Evolutionary conservation across 495 filamentous ascomycete species (phyloP).

Genomic region (Tuber indicum): DNA sequence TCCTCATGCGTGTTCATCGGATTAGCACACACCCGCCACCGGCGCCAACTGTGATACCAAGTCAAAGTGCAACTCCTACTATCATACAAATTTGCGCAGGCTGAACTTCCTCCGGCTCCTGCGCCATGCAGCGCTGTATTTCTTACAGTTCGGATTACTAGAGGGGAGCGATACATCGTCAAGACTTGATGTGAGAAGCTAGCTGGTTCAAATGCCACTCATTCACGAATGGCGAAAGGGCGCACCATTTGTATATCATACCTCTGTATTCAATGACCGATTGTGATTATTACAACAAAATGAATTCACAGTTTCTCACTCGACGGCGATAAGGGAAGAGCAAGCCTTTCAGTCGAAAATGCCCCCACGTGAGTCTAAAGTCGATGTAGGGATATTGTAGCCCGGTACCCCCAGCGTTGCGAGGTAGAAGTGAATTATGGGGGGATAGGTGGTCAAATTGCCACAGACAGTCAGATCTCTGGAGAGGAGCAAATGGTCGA

Average conservation of each 20-base stretch:
- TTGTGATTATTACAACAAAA: not conserved
- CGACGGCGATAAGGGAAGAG: not conserved
- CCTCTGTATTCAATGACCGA: not conserved
- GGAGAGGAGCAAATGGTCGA: not conserved
- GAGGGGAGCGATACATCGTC: not conserved
- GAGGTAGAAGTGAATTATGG: not conserved
- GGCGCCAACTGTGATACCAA: no score
- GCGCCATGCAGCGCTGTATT: not conserved
- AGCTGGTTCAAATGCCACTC: not conserved
- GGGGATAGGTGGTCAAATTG: not conserved
- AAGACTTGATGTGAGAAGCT: not conserved
- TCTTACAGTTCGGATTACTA: not conserved
- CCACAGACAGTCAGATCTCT: not conserved
- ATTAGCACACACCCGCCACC: no score
- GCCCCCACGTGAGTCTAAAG: not conserved
- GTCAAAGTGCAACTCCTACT: not conserved
- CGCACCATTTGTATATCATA: not conserved
- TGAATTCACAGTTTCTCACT: not conserved
- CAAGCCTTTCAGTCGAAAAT: not conserved
- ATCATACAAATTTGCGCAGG: not conserved
- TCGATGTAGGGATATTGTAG: not conserved
- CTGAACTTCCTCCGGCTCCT: not conserved
- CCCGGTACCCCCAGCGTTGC: not conserved
- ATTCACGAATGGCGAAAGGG: not conserved
- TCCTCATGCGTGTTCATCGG: no score